Base-by-base conservation (phyloP, 306 rosid species). In the Cajanus cajan region DNA sequence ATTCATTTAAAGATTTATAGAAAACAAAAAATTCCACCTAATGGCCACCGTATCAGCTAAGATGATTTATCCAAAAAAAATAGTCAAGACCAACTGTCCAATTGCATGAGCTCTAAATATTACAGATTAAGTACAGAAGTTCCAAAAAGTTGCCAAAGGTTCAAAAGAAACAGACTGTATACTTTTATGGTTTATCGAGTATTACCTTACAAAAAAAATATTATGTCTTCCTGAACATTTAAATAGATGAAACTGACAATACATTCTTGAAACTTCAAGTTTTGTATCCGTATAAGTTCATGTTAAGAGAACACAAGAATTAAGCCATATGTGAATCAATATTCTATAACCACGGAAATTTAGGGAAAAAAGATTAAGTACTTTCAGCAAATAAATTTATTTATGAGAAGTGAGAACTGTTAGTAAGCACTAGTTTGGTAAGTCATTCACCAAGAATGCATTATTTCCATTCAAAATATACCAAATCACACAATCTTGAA, bases 181-280 rank as follows among this genome's bases (percentile, higher is more conserved):
- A 55, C 52, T 61, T 51, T 43, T 62, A 44, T 48, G 45, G 34
- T 67, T 69, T 61, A 21, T 31, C 47, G 31, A 69, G 39, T 25
- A 39, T 58, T 43, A 58, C 55, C 6, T 48, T 64, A 21, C 65
- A 48, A 34, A 54, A 47, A 44, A 40, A 65, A 74, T 18, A 64
- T 6, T 39, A 39, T 63, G 52, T 76, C 61, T 68, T 50, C 67
- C 40, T 47, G 50, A 74, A 73, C 41, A 74, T 34, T 68, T 72
- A 36, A n/a, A 63, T 71, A 68, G 40, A 2, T 21, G 10, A 55
- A 76, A 51, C 37, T 28, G 41, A 57, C 21, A 7, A 54, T 21
- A 4, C 4, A 36, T 58, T 18, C 21, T 58, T 21, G 43, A 51
- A 65, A 51, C 74, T 28, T 18, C 25, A 39, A 62, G 72, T 19